Conservation (phyloP, 2,329 filamentous ascomycete species). For the Fusarium sp. region DNA sequence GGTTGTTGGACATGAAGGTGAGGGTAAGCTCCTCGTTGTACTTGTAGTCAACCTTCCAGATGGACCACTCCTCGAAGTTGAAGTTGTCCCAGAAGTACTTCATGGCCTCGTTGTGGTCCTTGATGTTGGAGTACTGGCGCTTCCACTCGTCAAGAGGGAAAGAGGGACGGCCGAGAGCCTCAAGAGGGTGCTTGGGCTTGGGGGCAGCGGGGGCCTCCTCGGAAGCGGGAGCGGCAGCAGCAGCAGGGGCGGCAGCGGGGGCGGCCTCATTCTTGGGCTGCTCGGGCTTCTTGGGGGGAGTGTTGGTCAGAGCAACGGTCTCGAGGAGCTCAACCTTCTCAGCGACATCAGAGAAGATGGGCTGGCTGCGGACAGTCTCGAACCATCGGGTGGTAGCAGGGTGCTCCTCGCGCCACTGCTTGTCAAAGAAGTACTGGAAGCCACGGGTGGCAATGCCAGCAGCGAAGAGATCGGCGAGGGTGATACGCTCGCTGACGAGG, state of each 20-base stretch:
- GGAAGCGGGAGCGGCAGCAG: slow-evolving; percentile 53
- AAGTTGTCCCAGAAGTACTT: slow-evolving; percentile 99
- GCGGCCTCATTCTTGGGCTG: slow-evolving; percentile 69
- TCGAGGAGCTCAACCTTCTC: slow-evolving; percentile 83
- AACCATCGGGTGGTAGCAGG: slow-evolving; percentile 94
- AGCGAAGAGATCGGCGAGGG: slow-evolving; percentile 92
- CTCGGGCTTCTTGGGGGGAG: slow-evolving; percentile 81
- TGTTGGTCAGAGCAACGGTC: slow-evolving; percentile 77
- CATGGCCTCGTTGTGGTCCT: slow-evolving; percentile 79
- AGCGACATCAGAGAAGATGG: slow-evolving; percentile 85
- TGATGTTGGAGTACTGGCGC: slow-evolving; percentile 97
- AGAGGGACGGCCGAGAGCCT: slow-evolving; percentile 81
- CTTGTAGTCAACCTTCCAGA: slow-evolving; percentile 97
- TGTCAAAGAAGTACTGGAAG: slow-evolving; percentile 95
- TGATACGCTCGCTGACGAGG: slow-evolving; percentile 97
- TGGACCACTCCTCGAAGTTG: slow-evolving; percentile 93
- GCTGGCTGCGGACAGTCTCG: slow-evolving; percentile 91
- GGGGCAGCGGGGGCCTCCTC: slow-evolving; percentile 67
- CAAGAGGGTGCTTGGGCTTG: slow-evolving; percentile 96
- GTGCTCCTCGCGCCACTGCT: slow-evolving; percentile 84
- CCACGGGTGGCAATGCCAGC: slow-evolving; percentile 83
- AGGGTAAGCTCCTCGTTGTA: slow-evolving; percentile 98
- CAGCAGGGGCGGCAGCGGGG: slow-evolving; percentile 9
- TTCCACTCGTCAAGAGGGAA: slow-evolving; percentile 97
- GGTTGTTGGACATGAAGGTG: slow-evolving; percentile 99